A percentile compares a stretch with the other conserved stretches of the same genome.
Evolutionary conservation across 164 flowering plant species (phyloP).

Genomic region (Cinnamomum chago): DNA sequence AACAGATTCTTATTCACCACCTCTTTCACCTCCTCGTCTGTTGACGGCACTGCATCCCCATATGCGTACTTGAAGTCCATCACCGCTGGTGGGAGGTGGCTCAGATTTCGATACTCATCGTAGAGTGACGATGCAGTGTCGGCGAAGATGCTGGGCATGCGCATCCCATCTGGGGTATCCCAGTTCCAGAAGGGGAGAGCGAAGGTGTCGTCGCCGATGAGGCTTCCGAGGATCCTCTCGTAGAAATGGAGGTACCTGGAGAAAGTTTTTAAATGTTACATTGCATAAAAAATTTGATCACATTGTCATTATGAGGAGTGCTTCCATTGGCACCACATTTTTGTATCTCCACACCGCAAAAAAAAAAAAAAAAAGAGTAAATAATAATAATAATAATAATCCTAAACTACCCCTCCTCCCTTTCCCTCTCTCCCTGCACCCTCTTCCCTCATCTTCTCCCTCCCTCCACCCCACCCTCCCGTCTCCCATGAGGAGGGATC

Average conservation of each 20-base stretch:
- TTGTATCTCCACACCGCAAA: too few relatives aligned
- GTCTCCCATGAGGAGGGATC: too few relatives aligned
- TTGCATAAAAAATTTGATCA: too few relatives aligned
- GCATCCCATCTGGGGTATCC: not conserved
- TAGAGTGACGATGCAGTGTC: not conserved
- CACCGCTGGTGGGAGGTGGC: not conserved
- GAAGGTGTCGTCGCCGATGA: not conserved
- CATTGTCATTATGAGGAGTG: too few relatives aligned
- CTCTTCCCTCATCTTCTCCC: too few relatives aligned
- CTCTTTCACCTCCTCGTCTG: not conserved
- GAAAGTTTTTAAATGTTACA: too few relatives aligned
- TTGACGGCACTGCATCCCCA: not conserved
- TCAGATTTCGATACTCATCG: not conserved
- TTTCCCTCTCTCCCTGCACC: too few relatives aligned
- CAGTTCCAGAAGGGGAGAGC: constrained; percentile 6
- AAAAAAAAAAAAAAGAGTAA: too few relatives aligned
- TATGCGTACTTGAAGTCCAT: not conserved
- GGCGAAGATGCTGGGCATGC: not conserved
- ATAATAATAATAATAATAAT: too few relatives aligned
- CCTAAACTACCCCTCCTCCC: too few relatives aligned
- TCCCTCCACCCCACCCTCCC: too few relatives aligned
- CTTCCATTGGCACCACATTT: too few relatives aligned
- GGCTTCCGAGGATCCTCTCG: constrained; percentile 2
- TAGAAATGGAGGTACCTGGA: not conserved
- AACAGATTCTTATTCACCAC: not conserved